phyloP scores from a whole-genome alignment of 2,329 filamentous ascomycete genomes.

The Cordyceps tenuipes region DNA sequence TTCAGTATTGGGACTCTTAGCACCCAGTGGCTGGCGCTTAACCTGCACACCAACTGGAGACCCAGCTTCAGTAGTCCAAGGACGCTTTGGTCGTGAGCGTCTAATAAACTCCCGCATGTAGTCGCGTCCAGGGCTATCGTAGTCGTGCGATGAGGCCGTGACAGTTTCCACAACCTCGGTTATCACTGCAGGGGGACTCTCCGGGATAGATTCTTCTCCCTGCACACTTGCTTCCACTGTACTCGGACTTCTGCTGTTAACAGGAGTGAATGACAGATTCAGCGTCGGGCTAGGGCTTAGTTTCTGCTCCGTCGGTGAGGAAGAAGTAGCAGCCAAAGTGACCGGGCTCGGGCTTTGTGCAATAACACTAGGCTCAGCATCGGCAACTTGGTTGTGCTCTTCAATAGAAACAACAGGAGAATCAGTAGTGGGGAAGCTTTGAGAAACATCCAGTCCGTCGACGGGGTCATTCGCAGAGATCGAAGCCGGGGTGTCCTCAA shows the following conservation, averaged over 20 bases:
- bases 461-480: background rate
- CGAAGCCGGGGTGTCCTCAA: background rate
- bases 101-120: constrained; percentile 29
- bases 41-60: constrained; percentile 21
- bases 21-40: constrained; percentile 24
- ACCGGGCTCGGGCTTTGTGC: constrained; percentile 1
- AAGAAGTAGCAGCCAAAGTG: background rate
- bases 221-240: background rate
- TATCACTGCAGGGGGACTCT: background rate
- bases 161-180: constrained; percentile 3
- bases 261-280: constrained; percentile 20
- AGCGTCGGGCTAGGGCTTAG: constrained; percentile 10
- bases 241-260: constrained; percentile 15
- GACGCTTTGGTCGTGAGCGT: constrained; percentile 22
- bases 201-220: background rate
- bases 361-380: background rate
- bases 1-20: constrained; percentile 28
- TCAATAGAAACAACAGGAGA: background rate
- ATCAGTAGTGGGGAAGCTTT: background rate
- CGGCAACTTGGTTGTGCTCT: background rate
- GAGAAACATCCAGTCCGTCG: background rate
- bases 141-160: constrained; percentile 13
- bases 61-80: constrained; percentile 23
- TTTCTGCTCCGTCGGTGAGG: background rate
- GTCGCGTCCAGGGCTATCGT: constrained; percentile 27